Evolutionary conservation across 2,329 filamentous ascomycete species (phyloP).

Genomic region (Sporothrix euskadiensis): DNA sequence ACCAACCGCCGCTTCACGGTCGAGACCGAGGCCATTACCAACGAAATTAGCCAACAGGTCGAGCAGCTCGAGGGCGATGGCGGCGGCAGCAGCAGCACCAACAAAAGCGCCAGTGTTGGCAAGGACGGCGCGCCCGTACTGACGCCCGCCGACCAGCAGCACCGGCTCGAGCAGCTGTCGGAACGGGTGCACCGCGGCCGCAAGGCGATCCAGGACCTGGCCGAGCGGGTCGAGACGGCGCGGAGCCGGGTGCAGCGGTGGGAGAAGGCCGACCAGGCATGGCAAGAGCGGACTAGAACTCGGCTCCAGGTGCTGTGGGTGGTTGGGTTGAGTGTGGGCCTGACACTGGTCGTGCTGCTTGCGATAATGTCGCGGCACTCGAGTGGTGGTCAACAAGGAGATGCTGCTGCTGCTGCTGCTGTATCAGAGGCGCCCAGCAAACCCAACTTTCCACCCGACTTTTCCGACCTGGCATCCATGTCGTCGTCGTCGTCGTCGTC

Average conservation of each 20-base stretch:
- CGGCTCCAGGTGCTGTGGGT: slow-evolving; percentile 66
- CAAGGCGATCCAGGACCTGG: slow-evolving; percentile 59
- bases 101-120: background rate
- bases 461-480: slow-evolving; percentile 9
- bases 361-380: slow-evolving; percentile 35
- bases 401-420: background rate
- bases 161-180: slow-evolving; percentile 62
- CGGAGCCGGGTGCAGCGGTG: slow-evolving; percentile 65
- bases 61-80: slow-evolving; percentile 7
- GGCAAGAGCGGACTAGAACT: slow-evolving; percentile 66
- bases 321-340: slow-evolving; percentile 51
- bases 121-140: slow-evolving; percentile 51
- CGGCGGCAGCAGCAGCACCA: no score
- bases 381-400: background rate
- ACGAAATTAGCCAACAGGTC: slow-evolving; percentile 62
- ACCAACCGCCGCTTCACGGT: slow-evolving; percentile 60
- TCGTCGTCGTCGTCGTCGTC: background rate
- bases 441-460: background rate
- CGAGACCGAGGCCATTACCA: slow-evolving; percentile 60
- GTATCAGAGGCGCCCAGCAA: background rate
- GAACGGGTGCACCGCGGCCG: slow-evolving; percentile 61
- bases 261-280: slow-evolving; percentile 66
- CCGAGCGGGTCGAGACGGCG: slow-evolving; percentile 64
- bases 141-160: slow-evolving; percentile 65
- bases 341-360: slow-evolving; percentile 52